Evolutionary conservation across 1,284 basidiomycete species (phyloP).

Genomic region (Cronartium quercuum): DNA sequence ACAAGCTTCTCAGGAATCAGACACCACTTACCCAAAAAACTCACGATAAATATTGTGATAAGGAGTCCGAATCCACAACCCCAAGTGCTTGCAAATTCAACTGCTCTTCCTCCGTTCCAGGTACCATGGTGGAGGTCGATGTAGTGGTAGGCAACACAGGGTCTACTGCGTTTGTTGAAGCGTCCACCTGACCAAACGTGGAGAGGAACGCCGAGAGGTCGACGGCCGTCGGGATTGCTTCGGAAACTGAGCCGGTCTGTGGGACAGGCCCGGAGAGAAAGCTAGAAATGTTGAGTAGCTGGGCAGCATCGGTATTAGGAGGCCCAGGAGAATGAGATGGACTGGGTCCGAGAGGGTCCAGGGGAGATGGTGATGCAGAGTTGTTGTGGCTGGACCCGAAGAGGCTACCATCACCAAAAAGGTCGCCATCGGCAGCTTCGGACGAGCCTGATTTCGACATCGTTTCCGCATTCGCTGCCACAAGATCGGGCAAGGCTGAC

Average conservation of each 20-base stretch:
- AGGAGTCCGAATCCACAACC: no score
- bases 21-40: no score
- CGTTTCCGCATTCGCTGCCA: background rate
- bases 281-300: background rate
- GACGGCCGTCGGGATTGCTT: background rate
- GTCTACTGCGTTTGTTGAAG: background rate
- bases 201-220: background rate
- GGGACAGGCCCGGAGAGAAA: background rate
- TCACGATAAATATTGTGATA: no score
- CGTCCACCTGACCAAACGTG: background rate
- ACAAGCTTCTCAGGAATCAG: no score
- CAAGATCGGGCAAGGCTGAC: background rate
- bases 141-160: no score
- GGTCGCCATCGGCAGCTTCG: conserved; percentile 21
- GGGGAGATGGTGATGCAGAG: conserved; percentile 22
- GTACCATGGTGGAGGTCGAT: no score
- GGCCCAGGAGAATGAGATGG: background rate
- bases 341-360: background rate
- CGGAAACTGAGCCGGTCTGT: background rate
- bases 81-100: no score
- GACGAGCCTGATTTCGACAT: conserved; percentile 5
- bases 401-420: conserved; percentile 33
- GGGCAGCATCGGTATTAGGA: background rate
- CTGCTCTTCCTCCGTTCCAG: no score
- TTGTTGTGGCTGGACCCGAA: conserved; percentile 19